Base-by-base conservation (phyloP, 2,329 filamentous ascomycete species). In the Sporothrix variecibatus region DNA sequence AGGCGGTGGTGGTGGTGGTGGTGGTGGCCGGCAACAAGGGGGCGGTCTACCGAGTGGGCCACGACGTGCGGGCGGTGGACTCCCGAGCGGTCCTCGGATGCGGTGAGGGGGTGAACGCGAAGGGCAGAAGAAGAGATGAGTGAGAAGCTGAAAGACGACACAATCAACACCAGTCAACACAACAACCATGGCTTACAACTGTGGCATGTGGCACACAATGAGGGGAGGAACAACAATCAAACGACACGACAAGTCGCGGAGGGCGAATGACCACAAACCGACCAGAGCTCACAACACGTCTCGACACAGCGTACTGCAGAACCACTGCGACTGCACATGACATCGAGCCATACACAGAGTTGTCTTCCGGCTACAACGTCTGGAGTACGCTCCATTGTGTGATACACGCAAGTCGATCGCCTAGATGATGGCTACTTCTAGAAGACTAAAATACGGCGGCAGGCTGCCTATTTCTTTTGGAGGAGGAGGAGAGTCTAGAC, bases 41-140 rank as follows among this genome's bases (percentile, higher is more conserved):
- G 75, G 79, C 74, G 86, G 86, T 17, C 77, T 87, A 56, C 82
- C 83, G 9, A 82, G 78, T 56, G 79, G 79, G 2, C 81, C 81
- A 17, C 77, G 78, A 15, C 73, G 75, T 12, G 72, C 73, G 1
- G 71, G 58, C 68, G 84, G 80, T 73, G 86, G 86, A 8, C 77
- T 87, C 60, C 82, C 84, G 17, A 83, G 79, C 68, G 80, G 80
- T 3, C 81, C 81, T 1, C 77, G 84, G 72, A 85, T 84, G 82
- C 80, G 85, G 79, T 86, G 80, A 83, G 28, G 3, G 1, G 60
- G 5, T 1, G 49, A 26, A n/a, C 23, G 7, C 11, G 28, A 2
- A 34, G 60, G 40, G 17, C 1, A 26, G 3, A 11, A 7, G n/a
- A 38, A 7, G 43, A 23, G n/a, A 34, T 8, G 46, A 56, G 31